Conservation (phyloP, 2,329 filamentous ascomycete genomes). For the Dothideomycetidae sp. region DNA sequence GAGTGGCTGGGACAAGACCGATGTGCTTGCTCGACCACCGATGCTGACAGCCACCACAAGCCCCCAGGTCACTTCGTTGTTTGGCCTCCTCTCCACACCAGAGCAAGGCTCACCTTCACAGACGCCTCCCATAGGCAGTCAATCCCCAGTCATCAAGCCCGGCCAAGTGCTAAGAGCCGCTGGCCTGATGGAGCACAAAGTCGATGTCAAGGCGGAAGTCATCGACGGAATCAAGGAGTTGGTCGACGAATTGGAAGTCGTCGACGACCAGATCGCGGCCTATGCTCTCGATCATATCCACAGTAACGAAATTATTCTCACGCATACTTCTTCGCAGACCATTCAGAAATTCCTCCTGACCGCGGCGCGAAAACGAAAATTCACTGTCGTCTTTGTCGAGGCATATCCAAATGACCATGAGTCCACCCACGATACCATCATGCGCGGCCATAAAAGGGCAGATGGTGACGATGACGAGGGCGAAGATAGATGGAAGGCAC, state of each 20-base stretch:
- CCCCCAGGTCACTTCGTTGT: slow-evolving; percentile 35
- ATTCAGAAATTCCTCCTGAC: slow-evolving; percentile 82
- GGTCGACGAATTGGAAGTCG: slow-evolving; percentile 83
- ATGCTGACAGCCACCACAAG: slow-evolving; percentile 22
- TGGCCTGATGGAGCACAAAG: slow-evolving; percentile 22
- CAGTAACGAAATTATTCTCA: slow-evolving; percentile 81
- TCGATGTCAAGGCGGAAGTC: slow-evolving; percentile 76
- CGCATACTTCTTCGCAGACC: slow-evolving; percentile 70
- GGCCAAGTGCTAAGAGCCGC: slow-evolving; percentile 22
- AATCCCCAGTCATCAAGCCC: slow-evolving; percentile 37
- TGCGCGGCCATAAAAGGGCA: slow-evolving; percentile 37
- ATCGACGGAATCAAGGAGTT: slow-evolving; percentile 91
- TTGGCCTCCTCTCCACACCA: slow-evolving; percentile 39
- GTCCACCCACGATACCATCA: slow-evolving; percentile 46
- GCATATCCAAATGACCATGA: slow-evolving; percentile 55
- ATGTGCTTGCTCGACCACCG: slow-evolving; percentile 3
- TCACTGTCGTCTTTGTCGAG: slow-evolving; percentile 76
- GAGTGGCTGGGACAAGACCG: neutral
- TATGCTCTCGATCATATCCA: slow-evolving; percentile 87
- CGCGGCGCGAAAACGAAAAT: slow-evolving; percentile 77
- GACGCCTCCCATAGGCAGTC: slow-evolving; percentile 36
- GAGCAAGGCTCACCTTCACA: slow-evolving; percentile 30
- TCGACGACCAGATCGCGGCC: slow-evolving; percentile 82
- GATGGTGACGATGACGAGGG: slow-evolving; percentile 35
- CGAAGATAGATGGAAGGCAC: slow-evolving; percentile 54